Evolutionary conservation across 2,329 filamentous ascomycete species (phyloP), one percentile per base, ranked within the genome.

Genomic region (Byssochlamys sp.): DNA sequence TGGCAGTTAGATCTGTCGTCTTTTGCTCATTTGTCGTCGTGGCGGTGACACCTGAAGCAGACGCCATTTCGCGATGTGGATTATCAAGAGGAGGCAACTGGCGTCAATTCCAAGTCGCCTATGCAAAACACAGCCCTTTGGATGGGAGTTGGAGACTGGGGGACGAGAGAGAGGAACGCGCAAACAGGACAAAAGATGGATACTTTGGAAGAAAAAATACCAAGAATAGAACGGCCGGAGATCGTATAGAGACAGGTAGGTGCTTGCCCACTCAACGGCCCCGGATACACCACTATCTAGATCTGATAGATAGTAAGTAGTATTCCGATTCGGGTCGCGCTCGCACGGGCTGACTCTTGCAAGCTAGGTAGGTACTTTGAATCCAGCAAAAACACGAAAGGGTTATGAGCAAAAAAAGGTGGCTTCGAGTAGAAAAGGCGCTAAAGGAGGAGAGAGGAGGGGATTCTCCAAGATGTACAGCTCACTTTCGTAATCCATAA

Each of bases 1-100:
- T 66, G 54, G 65, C 33, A 48, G 6, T 26, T 10, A 51, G 25
- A 12, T 51, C 49, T 14, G 25, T 51, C 3, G 24, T n/a, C 25
- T 14, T 51, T 4, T 28, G 24, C 25, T 51, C 49, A 26, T 26
- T 51, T 10, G 45, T 48, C 4, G n/a, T 27, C 10, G 49, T 51
- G 27, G 49, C 25, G 2, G 49, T 51, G 27, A 28, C 10, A n/a
- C 25, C 27, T 7, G 49, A 10, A 27, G 49, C 14, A 51, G 49
- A 51, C 25, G 49, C 25, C 49, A 51, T 51, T 24, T 51, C 39
- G n/a, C 39, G 39, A 45, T 19, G 7, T 45, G 7, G 39, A 6
- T 45, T 7, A 45, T 7, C 19, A 14, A 24, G 39, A 19, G 19
- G 14, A 45, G 19, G n/a, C 39, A 5, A 45, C 39, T 19, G n/a